Percentiles rank a stretch among this genome's conserved stretches.
These are phyloP conservation scores for Noccaea bulbosa DNA, from an alignment of 345 rosid genomes.

Conservation along the genomic window DNA sequence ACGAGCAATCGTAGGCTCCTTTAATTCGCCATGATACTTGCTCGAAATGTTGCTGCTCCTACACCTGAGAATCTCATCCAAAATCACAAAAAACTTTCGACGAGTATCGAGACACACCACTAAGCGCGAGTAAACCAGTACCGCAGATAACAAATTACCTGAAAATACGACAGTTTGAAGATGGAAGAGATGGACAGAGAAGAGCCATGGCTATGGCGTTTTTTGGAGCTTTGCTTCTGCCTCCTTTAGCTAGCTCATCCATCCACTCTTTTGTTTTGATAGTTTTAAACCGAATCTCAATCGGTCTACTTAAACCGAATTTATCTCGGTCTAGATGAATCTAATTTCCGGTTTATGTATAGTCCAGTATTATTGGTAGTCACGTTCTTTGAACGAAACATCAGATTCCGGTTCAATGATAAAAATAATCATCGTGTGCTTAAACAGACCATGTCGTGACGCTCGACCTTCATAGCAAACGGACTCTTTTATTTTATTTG, in stretches of 20 bases:
- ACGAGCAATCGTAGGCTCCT: slow-evolving; percentile 43
- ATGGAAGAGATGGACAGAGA: slow-evolving; percentile 49
- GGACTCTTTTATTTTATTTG: too few species aligned
- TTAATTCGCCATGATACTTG: slow-evolving; percentile 50
- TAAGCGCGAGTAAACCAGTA: not conserved
- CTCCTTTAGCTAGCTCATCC: slow-evolving; percentile 45
- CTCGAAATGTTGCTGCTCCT: slow-evolving; percentile 43
- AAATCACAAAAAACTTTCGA: slow-evolving; percentile 4
- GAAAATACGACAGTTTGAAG: slow-evolving; percentile 40
- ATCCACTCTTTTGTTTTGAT: slow-evolving; percentile 31
- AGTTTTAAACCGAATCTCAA: not conserved
- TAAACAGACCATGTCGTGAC: not conserved
- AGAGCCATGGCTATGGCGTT: slow-evolving; percentile 50
- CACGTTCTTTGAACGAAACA: slow-evolving; percentile 11
- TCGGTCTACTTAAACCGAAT: not conserved
- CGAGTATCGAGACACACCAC: not conserved
- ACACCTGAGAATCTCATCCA: slow-evolving; percentile 36
- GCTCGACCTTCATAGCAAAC: not conserved
- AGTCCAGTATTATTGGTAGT: not conserved
- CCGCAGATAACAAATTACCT: slow-evolving; percentile 34
- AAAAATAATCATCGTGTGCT: not conserved
- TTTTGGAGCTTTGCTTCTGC: slow-evolving; percentile 18
- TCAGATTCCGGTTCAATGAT: slow-evolving; percentile 14
- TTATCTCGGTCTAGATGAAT: too few species aligned
- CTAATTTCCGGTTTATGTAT: slow-evolving; percentile 13